Conservation (phyloP, 2,329 filamentous ascomycete species). For the Aspergillus glaucus region DNA sequence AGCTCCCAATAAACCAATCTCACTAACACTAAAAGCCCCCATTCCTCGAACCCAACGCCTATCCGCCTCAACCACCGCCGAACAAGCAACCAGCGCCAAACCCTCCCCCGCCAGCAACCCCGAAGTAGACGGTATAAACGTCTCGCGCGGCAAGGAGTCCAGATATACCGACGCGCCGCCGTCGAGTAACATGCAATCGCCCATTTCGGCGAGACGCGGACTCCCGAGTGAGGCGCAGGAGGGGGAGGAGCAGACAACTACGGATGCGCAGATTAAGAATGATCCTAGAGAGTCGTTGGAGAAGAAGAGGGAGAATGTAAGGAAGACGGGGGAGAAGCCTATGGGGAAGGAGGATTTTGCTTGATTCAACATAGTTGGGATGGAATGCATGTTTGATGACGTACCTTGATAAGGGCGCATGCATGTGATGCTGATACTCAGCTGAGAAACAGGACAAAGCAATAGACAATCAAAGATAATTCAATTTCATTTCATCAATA, state of each 20-base stretch:
- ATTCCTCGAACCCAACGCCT: background rate
- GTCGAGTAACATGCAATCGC: background rate
- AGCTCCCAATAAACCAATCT: too few relatives aligned
- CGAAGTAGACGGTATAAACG: background rate
- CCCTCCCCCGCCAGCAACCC: background rate
- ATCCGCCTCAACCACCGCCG: background rate
- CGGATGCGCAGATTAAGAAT: conserved; percentile 6
- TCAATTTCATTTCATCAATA: background rate
- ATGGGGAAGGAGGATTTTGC: background rate
- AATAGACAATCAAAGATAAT: background rate
- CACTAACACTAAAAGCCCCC: too few relatives aligned
- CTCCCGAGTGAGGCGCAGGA: conserved; percentile 6
- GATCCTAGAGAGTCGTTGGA: background rate
- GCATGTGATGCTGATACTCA: too few relatives aligned
- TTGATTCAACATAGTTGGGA: too few relatives aligned
- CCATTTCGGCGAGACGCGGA: background rate
- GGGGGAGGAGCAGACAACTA: conserved; percentile 5
- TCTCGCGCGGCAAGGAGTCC: background rate
- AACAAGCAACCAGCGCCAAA: background rate
- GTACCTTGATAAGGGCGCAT: too few relatives aligned
- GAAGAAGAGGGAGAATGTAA: conserved; percentile 4
- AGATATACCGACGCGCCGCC: background rate
- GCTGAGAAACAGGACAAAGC: background rate
- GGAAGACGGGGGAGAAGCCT: background rate
- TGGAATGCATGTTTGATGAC: background rate